Evolutionary conservation across 208 protist genomes (phyloP).

Genomic region (Crithidia fasciculata): DNA sequence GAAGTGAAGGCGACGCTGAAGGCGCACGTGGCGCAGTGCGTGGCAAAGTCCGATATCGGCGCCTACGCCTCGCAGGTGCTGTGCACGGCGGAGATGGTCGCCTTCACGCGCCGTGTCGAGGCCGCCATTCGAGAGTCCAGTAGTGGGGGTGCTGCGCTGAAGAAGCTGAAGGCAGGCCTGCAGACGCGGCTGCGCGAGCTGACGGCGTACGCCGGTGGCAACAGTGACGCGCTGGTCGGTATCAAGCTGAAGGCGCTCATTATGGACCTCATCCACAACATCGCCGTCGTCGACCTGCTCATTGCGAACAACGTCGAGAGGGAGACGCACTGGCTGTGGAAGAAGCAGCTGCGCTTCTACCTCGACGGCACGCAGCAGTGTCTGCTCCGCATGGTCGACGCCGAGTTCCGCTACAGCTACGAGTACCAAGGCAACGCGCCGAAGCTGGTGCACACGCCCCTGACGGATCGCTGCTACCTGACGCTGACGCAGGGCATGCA

Average conservation of each 20-base stretch:
- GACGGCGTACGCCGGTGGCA: conserved; percentile 77
- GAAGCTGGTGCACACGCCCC: conserved; percentile 98
- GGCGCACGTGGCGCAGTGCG: conserved; percentile 79
- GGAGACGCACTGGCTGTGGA: conserved; percentile 95
- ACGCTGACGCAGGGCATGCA: conserved; percentile 98
- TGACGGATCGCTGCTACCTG: conserved; percentile 98
- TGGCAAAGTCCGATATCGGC: conserved; percentile 88
- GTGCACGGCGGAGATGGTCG: conserved; percentile 93
- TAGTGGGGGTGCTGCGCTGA: conserved; percentile 62
- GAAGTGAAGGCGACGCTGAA: conserved; percentile 95
- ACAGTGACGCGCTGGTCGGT: conserved; percentile 86
- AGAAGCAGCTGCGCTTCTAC: conserved; percentile 98
- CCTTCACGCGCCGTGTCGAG: conserved; percentile 93
- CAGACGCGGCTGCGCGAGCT: conserved; percentile 84
- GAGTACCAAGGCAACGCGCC: conserved; percentile 99
- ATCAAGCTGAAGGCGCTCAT: conserved; percentile 97
- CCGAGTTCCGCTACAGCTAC: conserved; percentile 97
- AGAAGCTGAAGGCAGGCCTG: conserved; percentile 77
- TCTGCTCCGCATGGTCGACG: conserved; percentile 94
- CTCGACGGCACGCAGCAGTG: conserved; percentile 66
- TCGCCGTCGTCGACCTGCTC: conserved; percentile 95
- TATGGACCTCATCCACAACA: conserved; percentile 98
- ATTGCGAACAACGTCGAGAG: conserved; percentile 78
- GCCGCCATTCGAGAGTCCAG: conserved; percentile 81
- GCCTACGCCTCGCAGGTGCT: conserved; percentile 96